phyloP scores from a whole-genome alignment of 2,329 filamentous ascomycete species.

The Monilinia fructigena region DNA sequence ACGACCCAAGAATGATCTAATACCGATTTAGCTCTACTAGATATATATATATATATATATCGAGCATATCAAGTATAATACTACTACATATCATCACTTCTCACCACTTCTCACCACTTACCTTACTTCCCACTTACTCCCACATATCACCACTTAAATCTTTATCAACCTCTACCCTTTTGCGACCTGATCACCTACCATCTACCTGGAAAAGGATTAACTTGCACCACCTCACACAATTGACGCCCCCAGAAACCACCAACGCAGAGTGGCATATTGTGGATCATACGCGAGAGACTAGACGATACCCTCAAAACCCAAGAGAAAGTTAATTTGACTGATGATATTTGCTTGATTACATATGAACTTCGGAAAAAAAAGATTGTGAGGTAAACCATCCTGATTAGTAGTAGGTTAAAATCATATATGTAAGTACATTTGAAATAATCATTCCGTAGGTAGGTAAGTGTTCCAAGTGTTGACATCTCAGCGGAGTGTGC shows the following conservation, averaged over 20 bases:
- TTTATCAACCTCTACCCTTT: neutral
- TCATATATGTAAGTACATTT: slow-evolving; percentile 7
- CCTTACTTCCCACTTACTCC: too few relatives aligned
- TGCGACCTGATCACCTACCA: slow-evolving; percentile 12
- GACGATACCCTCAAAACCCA: neutral
- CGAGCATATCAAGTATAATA: neutral
- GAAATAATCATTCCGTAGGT: slow-evolving; percentile 7
- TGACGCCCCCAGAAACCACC: slow-evolving; percentile 12
- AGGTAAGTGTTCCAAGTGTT: slow-evolving; percentile 16
- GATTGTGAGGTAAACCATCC: neutral
- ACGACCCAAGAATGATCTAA: neutral
- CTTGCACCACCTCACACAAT: slow-evolving; percentile 11
- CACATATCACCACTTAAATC: neutral
- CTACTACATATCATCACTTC: neutral
- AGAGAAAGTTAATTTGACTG: neutral
- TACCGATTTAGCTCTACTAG: neutral
- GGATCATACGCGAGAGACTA: slow-evolving; percentile 16
- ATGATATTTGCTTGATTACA: slow-evolving; percentile 14
- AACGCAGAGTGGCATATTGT: slow-evolving; percentile 19
- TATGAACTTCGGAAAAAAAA: neutral
- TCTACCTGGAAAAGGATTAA: slow-evolving; percentile 10
- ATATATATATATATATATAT: neutral
- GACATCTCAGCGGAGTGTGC: slow-evolving; percentile 13
- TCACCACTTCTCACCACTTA: neutral
- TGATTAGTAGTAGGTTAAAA: slow-evolving; percentile 17